Conservation (phyloP, 495 filamentous ascomycete species). For the Aspergillus indologenus region DNA sequence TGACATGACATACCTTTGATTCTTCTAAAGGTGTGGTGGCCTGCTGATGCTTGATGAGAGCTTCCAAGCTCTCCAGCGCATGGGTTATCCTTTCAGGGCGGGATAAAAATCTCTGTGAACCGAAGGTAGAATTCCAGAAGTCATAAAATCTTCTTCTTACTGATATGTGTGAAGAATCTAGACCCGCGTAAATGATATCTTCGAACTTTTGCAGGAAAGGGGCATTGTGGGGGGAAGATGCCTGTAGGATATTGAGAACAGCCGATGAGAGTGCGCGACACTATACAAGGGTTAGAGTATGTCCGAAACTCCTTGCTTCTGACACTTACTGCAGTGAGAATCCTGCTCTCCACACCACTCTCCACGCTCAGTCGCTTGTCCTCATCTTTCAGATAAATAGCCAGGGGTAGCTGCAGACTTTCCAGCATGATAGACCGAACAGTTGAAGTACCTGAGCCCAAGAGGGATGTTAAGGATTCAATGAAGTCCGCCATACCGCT, state of each 20-base stretch:
- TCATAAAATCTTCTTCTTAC: constrained; percentile 52
- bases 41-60: constrained; percentile 44
- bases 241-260: constrained; percentile 36
- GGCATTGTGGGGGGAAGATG: constrained; percentile 35
- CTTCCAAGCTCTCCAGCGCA: constrained; percentile 46
- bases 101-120: constrained; percentile 36
- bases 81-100: constrained; percentile 47
- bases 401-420: constrained; percentile 30
- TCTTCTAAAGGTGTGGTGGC: constrained; percentile 27
- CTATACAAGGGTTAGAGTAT: constrained; percentile 27
- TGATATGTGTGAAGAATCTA: constrained; percentile 52
- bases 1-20: constrained; percentile 14
- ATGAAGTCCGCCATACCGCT: constrained; percentile 33
- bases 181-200: constrained; percentile 52
- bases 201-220: constrained; percentile 46
- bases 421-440: constrained; percentile 36
- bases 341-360: constrained; percentile 32
- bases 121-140: constrained; percentile 61
- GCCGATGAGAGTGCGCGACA: constrained; percentile 36
- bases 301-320: not conserved
- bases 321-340: constrained; percentile 39
- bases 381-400: constrained; percentile 35
- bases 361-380: constrained; percentile 27
- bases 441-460: constrained; percentile 29
- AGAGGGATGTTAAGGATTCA: constrained; percentile 40